A percentile compares a stretch with the other conserved stretches of the same genome.
Conservation (phyloP, 176 grass and related monocot species). For the Stipa capillata region DNA sequence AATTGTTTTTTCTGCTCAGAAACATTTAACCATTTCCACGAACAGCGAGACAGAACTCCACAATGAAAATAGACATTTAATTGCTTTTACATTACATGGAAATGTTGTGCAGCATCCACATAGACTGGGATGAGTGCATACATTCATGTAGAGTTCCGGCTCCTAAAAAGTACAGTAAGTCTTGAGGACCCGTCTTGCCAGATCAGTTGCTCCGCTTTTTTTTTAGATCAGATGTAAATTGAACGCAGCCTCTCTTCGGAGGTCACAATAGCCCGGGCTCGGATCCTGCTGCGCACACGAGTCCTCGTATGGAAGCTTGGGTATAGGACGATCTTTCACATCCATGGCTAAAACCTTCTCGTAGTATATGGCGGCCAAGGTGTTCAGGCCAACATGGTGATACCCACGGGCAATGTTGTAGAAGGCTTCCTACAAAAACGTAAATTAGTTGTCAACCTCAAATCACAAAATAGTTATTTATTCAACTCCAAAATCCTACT, state of each 20-base stretch:
- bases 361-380: conserved; percentile 56
- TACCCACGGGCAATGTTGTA: conserved; percentile 75
- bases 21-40: background rate
- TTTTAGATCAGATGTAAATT: conserved; percentile 91
- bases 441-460: background rate
- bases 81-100: background rate
- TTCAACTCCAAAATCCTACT: background rate
- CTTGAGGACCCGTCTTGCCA: conserved; percentile 63
- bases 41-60: too few species aligned
- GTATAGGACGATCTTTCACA: conserved; percentile 47
- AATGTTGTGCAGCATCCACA: background rate
- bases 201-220: conserved; percentile 72
- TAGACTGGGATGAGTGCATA: background rate
- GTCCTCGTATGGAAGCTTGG: conserved; percentile 67
- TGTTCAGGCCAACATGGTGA: conserved; percentile 72
- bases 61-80: background rate
- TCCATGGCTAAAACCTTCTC: conserved; percentile 59
- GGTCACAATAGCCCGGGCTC: conserved; percentile 54
- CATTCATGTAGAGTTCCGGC: background rate
- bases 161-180: conserved; percentile 59
- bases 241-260: conserved; percentile 66
- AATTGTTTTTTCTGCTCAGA: too few species aligned
- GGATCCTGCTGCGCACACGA: conserved; percentile 2
- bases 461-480: background rate
- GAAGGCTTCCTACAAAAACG: conserved; percentile 60